A percentile compares a stretch with the other conserved stretches of the same genome.
These are phyloP conservation scores for Physaria fendleri DNA, from an alignment of 345 rosid species.

Conservation along the genomic window DNA sequence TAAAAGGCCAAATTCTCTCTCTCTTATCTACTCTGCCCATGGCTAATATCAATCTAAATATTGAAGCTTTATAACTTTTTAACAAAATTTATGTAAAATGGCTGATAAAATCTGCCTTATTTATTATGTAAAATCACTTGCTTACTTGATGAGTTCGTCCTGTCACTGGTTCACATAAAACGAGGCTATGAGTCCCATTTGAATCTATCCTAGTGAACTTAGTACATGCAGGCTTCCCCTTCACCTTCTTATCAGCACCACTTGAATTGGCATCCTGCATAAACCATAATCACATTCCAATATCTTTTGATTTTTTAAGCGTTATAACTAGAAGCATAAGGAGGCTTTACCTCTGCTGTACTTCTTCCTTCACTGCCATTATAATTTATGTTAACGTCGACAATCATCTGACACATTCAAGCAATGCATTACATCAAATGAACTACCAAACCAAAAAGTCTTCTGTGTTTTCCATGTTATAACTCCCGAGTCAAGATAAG, in stretches of 20 bases:
- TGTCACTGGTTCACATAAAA: slow-evolving; percentile 82
- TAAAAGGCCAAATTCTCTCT: neutral
- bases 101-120: neutral
- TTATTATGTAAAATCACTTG: neutral
- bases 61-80: neutral
- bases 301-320: neutral
- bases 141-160: slow-evolving; percentile 97
- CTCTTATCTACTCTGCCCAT: neutral
- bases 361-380: slow-evolving; percentile 82
- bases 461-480: neutral
- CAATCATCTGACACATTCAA: slow-evolving; percentile 47
- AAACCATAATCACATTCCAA: neutral
- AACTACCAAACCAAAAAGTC: neutral
- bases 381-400: slow-evolving; percentile 53
- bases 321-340: neutral
- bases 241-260: slow-evolving; percentile 36
- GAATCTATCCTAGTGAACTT: slow-evolving; percentile 79
- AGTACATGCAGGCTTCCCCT: slow-evolving; percentile 82
- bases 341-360: slow-evolving; percentile 53
- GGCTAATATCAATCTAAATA: neutral
- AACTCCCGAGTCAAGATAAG: neutral
- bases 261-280: slow-evolving; percentile 42
- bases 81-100: neutral
- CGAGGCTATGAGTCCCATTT: slow-evolving; percentile 74
- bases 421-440: slow-evolving; percentile 8